A percentile compares a stretch with the other conserved stretches of the same genome.
phyloP scores from a whole-genome alignment of 441 rosid species.

The Syzygium malaccense region DNA sequence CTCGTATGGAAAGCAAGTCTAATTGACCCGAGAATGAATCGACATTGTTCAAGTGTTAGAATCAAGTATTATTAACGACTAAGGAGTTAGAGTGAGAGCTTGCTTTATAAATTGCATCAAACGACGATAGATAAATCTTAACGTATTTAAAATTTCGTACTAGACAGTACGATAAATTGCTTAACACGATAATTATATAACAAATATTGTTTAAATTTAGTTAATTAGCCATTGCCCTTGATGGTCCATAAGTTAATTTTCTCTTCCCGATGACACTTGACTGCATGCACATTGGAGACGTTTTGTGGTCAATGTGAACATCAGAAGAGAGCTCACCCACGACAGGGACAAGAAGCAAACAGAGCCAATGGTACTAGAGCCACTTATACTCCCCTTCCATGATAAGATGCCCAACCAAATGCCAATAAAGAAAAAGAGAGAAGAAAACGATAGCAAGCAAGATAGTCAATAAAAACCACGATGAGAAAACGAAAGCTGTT shows the following conservation, averaged over 20 bases:
- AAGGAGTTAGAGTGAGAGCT: rapidly evolving
- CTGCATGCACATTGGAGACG: not conserved
- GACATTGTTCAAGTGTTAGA: not conserved
- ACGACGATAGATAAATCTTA: rapidly evolving
- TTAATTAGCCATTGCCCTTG: not conserved
- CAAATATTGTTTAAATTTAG: not conserved
- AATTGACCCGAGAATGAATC: rapidly evolving
- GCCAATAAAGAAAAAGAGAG: not conserved
- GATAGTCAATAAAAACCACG: not conserved
- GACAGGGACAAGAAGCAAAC: not conserved
- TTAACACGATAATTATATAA: too few species aligned
- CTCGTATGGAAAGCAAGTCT: rapidly evolving
- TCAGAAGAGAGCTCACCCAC: not conserved
- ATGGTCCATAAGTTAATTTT: not conserved
- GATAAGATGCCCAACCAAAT: not conserved
- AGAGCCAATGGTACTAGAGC: not conserved
- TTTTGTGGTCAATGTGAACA: not conserved
- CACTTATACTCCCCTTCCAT: not conserved
- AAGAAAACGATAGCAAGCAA: not conserved
- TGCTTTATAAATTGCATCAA: not conserved
- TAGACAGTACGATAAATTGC: rapidly evolving
- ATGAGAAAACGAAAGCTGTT: not conserved
- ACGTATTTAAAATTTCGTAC: rapidly evolving
- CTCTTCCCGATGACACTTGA: not conserved
- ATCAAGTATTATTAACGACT: not conserved